phyloP scores from a whole-genome alignment of 768 basidiomycete genomes.

The Cystofilobasidium ferigula region DNA sequence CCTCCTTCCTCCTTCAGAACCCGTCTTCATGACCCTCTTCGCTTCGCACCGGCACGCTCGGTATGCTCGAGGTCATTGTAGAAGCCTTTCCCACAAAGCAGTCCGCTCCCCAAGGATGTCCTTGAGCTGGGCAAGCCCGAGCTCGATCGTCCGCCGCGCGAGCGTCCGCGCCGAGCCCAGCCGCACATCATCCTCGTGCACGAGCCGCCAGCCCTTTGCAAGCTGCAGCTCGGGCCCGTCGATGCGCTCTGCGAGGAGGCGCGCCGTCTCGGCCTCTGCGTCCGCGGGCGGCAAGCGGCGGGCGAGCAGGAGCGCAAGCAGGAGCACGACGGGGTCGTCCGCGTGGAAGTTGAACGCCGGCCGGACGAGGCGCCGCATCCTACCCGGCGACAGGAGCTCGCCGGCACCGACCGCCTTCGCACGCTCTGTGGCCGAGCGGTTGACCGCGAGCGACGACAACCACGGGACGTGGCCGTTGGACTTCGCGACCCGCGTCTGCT shows the following conservation, averaged over 20 bases:
- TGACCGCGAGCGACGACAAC: not conserved
- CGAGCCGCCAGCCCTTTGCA: not conserved
- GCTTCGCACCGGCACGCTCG: not conserved
- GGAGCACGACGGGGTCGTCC: not conserved
- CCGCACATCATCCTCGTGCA: not conserved
- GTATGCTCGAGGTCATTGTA: not conserved
- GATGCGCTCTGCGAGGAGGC: not conserved
- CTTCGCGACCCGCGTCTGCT: not conserved
- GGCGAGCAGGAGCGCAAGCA: not conserved
- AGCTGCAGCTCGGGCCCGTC: not conserved
- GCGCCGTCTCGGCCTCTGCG: not conserved
- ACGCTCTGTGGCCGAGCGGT: not conserved
- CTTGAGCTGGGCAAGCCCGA: not conserved
- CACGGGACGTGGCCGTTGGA: not conserved
- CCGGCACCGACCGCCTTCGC: not conserved
- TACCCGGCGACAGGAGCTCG: not conserved
- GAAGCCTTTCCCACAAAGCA: not conserved
- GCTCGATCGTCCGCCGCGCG: slow-evolving; percentile 1
- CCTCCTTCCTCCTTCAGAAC: too few species aligned
- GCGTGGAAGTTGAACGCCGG: not conserved
- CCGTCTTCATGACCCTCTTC: not conserved
- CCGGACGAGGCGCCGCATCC: not conserved
- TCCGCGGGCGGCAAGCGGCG: not conserved
- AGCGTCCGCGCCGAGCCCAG: not conserved
- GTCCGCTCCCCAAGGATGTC: not conserved